Conservation (phyloP, 2,329 filamentous ascomycete genomes). For the Ascochyta viciae-villosae region DNA sequence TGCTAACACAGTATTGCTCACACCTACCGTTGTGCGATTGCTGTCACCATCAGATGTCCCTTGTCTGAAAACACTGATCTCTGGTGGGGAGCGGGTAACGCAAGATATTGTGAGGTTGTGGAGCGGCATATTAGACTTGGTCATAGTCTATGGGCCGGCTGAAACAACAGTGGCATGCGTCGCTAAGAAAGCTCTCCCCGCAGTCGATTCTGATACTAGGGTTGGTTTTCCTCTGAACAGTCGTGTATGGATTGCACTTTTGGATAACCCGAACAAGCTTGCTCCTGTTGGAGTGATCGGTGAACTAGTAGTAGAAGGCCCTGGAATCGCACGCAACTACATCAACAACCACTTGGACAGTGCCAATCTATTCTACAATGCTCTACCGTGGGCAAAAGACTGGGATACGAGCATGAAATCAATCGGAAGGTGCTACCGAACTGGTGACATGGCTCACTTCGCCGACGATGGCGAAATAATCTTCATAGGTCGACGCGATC, state of each 20-base stretch:
- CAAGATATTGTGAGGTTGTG: not conserved
- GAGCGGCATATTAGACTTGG: not conserved
- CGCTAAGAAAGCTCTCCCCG: not conserved
- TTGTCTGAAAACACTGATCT: not conserved
- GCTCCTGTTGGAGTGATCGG: conserved; percentile 35
- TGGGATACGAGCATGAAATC: conserved; percentile 9
- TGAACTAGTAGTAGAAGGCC: conserved; percentile 65
- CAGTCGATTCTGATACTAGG: not conserved
- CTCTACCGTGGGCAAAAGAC: conserved; percentile 13
- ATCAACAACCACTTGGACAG: conserved; percentile 20
- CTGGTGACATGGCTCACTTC: conserved; percentile 30
- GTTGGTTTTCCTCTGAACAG: not conserved
- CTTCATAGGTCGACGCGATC: conserved; percentile 39
- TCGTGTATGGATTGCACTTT: conserved; percentile 26
- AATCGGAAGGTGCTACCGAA: conserved; percentile 29
- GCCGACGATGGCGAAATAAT: conserved; percentile 22
- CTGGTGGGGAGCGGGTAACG: not conserved
- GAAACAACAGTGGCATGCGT: not conserved
- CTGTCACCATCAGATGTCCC: conserved; percentile 42
- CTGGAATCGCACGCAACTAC: conserved; percentile 48
- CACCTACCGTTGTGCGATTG: conserved; percentile 61
- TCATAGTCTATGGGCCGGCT: not conserved
- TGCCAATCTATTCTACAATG: conserved; percentile 15
- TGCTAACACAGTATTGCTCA: conserved; percentile 52
- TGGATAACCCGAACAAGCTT: conserved; percentile 23